These are phyloP conservation scores for Pleurotus eryngii DNA, from an alignment of 768 basidiomycete species.

Conservation along the genomic window DNA sequence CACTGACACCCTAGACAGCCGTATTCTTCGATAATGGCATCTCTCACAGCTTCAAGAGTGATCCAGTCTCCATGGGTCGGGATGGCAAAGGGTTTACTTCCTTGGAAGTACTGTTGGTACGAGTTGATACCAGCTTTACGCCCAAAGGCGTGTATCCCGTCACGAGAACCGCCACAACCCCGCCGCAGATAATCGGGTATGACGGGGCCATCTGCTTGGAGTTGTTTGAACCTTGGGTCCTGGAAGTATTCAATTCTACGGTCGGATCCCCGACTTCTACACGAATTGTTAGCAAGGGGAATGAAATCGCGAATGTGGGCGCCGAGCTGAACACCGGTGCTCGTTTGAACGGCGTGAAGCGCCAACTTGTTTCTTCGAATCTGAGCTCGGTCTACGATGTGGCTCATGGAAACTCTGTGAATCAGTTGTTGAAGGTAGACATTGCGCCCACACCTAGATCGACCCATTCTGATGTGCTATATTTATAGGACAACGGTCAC, in stretches of 20 bases:
- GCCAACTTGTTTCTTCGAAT: conserved; percentile 26
- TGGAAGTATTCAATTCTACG: conserved; percentile 18
- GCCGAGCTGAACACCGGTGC: conserved; percentile 20
- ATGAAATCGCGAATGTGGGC: conserved; percentile 15
- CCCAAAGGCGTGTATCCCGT: conserved; percentile 18
- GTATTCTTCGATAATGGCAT: conserved; percentile 32
- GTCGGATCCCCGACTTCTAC: conserved; percentile 25
- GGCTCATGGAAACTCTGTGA: conserved; percentile 35
- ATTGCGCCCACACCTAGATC: neutral
- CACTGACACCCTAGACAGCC: conserved; percentile 15
- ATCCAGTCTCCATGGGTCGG: conserved; percentile 13
- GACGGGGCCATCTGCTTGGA: conserved; percentile 15
- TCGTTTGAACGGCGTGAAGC: conserved; percentile 17
- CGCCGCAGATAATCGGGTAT: conserved; percentile 8
- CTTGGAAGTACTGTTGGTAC: conserved; percentile 17
- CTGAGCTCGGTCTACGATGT: conserved; percentile 24
- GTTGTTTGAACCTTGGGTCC: conserved; percentile 12
- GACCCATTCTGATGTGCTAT: neutral
- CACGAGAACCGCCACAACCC: conserved; percentile 7
- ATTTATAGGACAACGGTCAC: conserved; percentile 33
- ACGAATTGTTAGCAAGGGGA: conserved; percentile 29
- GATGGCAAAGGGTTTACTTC: conserved; percentile 17
- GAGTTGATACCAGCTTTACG: conserved; percentile 18
- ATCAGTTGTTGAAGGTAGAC: conserved; percentile 30
- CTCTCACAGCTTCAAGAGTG: conserved; percentile 22